Evolutionary conservation across 352 stramenopile genomes (phyloP).

Genomic region (Nothophytophthora sp.): DNA sequence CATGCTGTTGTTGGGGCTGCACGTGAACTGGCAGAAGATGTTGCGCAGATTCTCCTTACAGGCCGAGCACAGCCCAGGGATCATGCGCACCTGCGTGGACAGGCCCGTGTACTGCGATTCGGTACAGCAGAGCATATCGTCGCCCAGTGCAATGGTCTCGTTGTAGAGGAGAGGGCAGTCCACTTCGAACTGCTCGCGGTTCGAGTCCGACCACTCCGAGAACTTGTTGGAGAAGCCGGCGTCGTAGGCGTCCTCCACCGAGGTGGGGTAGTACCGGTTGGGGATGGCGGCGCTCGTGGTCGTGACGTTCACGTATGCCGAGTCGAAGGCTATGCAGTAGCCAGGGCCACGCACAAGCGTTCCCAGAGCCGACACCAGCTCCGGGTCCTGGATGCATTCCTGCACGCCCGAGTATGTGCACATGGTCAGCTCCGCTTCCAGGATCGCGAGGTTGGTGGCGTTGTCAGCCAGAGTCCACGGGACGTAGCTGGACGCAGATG

Average conservation of each 20-base stretch:
- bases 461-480: constrained; percentile 49
- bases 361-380: constrained; percentile 34
- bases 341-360: constrained; percentile 38
- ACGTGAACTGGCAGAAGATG: constrained; percentile 67
- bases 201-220: constrained; percentile 52
- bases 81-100: constrained; percentile 60
- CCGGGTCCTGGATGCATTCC: constrained; percentile 50
- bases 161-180: constrained; percentile 68
- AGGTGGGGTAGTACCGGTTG: constrained; percentile 60
- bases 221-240: constrained; percentile 61
- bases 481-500: constrained; percentile 25
- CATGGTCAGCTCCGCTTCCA: constrained; percentile 42
- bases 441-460: constrained; percentile 22
- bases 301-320: constrained; percentile 43
- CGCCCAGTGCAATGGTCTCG: constrained; percentile 38
- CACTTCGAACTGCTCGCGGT: constrained; percentile 60
- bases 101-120: constrained; percentile 58
- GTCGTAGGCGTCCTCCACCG: constrained; percentile 43
- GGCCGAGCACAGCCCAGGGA: constrained; percentile 50
- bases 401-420: constrained; percentile 68
- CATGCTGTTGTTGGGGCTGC: constrained; percentile 64
- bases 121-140: constrained; percentile 65
- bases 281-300: constrained; percentile 32
- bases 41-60: constrained; percentile 73
- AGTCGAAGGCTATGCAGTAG: constrained; percentile 53